Conservation (phyloP, 371 early-diverging fungal species). For the Fennellomyces sp. region DNA sequence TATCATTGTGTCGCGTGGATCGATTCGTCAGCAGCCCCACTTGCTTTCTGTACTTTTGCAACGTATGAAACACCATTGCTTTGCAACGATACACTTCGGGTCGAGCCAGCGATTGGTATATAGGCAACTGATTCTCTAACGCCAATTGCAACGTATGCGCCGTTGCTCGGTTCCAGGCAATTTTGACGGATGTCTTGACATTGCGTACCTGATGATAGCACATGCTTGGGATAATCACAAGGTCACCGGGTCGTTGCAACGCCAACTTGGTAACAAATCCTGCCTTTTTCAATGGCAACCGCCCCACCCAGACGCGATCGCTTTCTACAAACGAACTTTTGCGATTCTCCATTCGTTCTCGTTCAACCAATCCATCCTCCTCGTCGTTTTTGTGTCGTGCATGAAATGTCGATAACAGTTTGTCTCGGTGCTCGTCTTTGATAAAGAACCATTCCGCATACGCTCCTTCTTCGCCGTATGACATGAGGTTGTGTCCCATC, state of each 20-base stretch:
- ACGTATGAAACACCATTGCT: slow-evolving; percentile 25
- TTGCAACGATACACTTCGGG: slow-evolving; percentile 43
- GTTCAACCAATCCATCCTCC: not conserved
- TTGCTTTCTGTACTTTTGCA: not conserved
- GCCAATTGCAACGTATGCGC: slow-evolving; percentile 21
- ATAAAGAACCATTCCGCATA: slow-evolving; percentile 39
- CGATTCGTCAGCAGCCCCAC: not conserved
- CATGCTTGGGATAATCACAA: slow-evolving; percentile 42
- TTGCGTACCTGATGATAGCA: slow-evolving; percentile 48
- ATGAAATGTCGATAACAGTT: slow-evolving; percentile 7
- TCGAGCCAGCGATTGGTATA: slow-evolving; percentile 27
- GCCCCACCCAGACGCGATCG: slow-evolving; percentile 36
- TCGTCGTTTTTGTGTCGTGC: slow-evolving; percentile 2
- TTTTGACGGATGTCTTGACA: slow-evolving; percentile 27
- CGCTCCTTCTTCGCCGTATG: slow-evolving; percentile 15
- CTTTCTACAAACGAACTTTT: slow-evolving; percentile 37
- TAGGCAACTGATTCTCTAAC: slow-evolving; percentile 31
- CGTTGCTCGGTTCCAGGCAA: slow-evolving; percentile 46
- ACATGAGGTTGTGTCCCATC: slow-evolving; percentile 46
- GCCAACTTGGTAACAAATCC: slow-evolving; percentile 23
- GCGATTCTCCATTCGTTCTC: not conserved
- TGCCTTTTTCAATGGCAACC: not conserved
- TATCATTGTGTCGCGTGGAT: not conserved
- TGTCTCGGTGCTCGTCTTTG: slow-evolving; percentile 15
- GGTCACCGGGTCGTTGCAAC: slow-evolving; percentile 34